Evolutionary conservation across 2,329 filamentous ascomycete species (phyloP), one percentile per base, ranked within the genome.

Genomic region (Alternaria sp.): DNA sequence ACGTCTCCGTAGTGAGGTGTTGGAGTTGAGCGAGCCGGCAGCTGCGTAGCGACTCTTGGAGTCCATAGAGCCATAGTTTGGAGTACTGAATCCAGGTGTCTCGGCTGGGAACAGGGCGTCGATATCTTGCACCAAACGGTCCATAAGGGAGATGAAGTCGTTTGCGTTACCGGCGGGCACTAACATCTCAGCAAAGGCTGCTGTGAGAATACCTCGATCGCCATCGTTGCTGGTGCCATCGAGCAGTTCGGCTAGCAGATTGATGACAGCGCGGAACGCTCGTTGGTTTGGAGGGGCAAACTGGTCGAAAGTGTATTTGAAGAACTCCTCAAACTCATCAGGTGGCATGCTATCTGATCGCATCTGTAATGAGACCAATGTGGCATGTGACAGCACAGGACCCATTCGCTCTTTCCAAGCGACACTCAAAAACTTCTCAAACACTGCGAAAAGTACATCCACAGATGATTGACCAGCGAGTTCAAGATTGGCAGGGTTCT

Each of bases 331-430:
- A 63, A 90, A 95, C 69, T 94, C 91, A 17, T 88, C 89, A 0
- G 90, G 89, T 23, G 91, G 89, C 68, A 89, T 83, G 68, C 88
- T 91, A 66, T 85, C 83, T 10, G 83, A 81, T 65, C 84, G 82
- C 58, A 88, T 85, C 61, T 96, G 93, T n/a, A 98, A 84, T 2
- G 89, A 88, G 60, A 91, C 87, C 40, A 97, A 84, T 6, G 89
- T 86, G 50, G 90, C 85, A 56, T 88, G 85, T 2, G 92, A 89
- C 78, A 98, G 89, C 59, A 98, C 88, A 4, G 92, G 89, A 0
- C 95, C 95, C 85, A 97, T 93, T 71, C 93, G 90, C 68, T 95
- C 91, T 62, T 87, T 89, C 95, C 95, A 98, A 12, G 92, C 93
- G 66, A 93, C 90, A 62, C 89, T 89, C 63, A 97, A 83, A 71